Evolutionary conservation across 1,284 basidiomycete species (phyloP), one percentile per base, ranked within the genome.

Genomic region (Ceratorhiza oryzae-sativae): DNA sequence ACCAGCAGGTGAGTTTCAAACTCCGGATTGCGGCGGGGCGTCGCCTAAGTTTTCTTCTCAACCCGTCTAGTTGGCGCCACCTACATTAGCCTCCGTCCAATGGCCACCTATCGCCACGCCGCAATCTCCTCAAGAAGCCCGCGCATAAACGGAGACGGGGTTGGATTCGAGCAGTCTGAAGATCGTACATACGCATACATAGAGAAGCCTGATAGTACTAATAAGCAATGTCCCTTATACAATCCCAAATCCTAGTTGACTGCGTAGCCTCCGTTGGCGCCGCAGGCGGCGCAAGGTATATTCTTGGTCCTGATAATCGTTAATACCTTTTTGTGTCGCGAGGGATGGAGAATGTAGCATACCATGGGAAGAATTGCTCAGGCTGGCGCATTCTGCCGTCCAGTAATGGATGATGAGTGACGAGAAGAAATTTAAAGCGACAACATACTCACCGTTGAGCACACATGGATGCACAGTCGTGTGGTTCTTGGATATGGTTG

Each of bases 281-380:
- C 39, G 27, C 56, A 70, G 30, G 25, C 42, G 6, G 67, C 41
- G 42, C 67, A 70, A 12, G 27, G 10, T 13, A 25, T 36, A 32
- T 18, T 55, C 55, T 59, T 70, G 30, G 67, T 59, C 67, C 67
- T 70, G 36, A 10, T 10, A 13, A 48, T 15, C 23, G 32, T 61
- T 32, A 61, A 30, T 61, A 45, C 10, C 8, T 32, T 25, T 61
- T n/a, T n/a, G n/a, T 61, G 42, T 46, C n/a, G 27, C 45, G 34
- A 46, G n/a, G 10, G 45, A 39, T 18, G 25, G 30, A 25, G 34
- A 8, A 9, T 12, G 49, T 10, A 10, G 42, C 55, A 48, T 59
- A 70, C 67, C 67, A 70, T 20, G 67, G 67, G 36, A 70, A 70
- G 55, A 70, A 70, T 25, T 49, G 41, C 39, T 70, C 67, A 53